A percentile compares a stretch with the other conserved stretches of the same genome.
phyloP scores from a whole-genome alignment of 208 protist species.

The Leishmania major region DNA sequence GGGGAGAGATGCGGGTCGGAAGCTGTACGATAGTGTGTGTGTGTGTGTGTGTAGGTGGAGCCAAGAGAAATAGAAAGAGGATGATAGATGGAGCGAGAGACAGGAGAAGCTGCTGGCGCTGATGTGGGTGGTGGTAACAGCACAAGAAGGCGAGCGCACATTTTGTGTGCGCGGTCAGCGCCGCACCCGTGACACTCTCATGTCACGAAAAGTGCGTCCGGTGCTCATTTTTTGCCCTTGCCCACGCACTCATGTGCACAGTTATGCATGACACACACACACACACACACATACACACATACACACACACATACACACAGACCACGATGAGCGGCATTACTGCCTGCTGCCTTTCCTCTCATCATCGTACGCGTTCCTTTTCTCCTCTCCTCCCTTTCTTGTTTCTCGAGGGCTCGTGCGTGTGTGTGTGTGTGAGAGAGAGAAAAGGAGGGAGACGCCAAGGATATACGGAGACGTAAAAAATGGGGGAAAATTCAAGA shows the following conservation, averaged over 20 bases:
- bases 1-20: conserved; percentile 10
- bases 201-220: neutral
- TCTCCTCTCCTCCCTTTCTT: neutral
- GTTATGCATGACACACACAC: neutral
- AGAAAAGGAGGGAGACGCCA: too few species aligned
- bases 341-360: neutral
- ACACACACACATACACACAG: neutral
- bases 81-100: neutral
- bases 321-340: neutral
- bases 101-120: neutral
- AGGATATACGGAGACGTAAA: too few species aligned
- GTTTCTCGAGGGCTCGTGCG: too few species aligned
- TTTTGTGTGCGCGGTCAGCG: neutral
- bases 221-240: neutral
- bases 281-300: neutral
- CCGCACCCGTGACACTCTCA: neutral
- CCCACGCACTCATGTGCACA: neutral
- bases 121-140: neutral
- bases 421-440: too few species aligned
- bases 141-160: neutral
- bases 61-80: neutral
- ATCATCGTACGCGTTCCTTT: neutral
- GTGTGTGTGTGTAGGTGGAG: neutral
- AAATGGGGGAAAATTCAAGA: neutral
- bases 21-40: neutral